Conservation (phyloP, 2,329 filamentous ascomycete genomes). For the Fulvia fulva region DNA sequence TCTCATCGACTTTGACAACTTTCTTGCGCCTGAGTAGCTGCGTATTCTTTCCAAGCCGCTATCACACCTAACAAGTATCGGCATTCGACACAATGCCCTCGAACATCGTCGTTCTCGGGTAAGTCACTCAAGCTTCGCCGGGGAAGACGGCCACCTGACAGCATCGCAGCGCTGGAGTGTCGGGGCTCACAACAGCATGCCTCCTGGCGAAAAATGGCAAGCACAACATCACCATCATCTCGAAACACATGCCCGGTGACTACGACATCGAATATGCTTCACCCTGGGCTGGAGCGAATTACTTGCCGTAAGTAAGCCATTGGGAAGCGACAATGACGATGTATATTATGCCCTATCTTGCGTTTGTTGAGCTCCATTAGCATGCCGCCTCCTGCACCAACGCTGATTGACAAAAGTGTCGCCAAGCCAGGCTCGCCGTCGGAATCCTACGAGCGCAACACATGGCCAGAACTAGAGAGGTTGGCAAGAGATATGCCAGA, state of each 20-base stretch:
- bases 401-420: slow-evolving; percentile 29
- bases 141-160: slow-evolving; percentile 3
- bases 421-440: slow-evolving; percentile 39
- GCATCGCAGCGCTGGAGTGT: slow-evolving; percentile 52
- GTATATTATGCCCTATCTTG: not conserved
- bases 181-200: slow-evolving; percentile 62
- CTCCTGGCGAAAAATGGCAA: slow-evolving; percentile 53
- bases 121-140: slow-evolving; percentile 20
- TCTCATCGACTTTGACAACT: not conserved
- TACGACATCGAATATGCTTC: slow-evolving; percentile 88
- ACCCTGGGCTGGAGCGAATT: slow-evolving; percentile 83
- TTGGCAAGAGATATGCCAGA: slow-evolving; percentile 62
- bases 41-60: not conserved
- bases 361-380: not conserved
- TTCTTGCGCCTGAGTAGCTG: not conserved
- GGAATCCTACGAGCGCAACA: slow-evolving; percentile 41
- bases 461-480: slow-evolving; percentile 43
- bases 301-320: slow-evolving; percentile 49
- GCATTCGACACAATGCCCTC: slow-evolving; percentile 15
- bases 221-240: slow-evolving; percentile 65
- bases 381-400: slow-evolving; percentile 7
- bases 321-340: not conserved
- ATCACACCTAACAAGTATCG: not conserved
- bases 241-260: slow-evolving; percentile 91
- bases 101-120: slow-evolving; percentile 49